Base-by-base conservation (phyloP, 495 filamentous ascomycete species). In the Sporormia fimetaria region DNA sequence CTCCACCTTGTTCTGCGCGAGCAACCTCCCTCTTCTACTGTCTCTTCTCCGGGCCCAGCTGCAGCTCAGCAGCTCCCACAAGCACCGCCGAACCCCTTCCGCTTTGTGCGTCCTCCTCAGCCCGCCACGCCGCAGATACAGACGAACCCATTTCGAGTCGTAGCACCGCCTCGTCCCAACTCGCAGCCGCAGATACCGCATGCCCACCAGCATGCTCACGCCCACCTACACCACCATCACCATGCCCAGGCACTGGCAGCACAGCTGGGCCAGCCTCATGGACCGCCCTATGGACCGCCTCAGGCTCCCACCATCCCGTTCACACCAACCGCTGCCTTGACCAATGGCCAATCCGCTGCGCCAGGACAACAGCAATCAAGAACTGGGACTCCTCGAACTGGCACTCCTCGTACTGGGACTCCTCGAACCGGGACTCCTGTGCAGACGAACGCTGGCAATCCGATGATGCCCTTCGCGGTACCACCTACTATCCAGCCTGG, bases 1-100 rank as follows among this genome's bases (percentile, higher is more conserved):
- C 36, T 55, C 20, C 53, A 56, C 21, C 44, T 56, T 9, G 53
- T 56, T 15, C 41, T 56, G 28, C 53, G 53, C 24, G 53, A 56
- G 33, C 16, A 21, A 21, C 24, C 40, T 1, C 14, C 33, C 10
- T 25, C 41, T 2, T 33, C 31, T 6, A 23, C 48, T 7, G 24
- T 37, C 10, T 38, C 45, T 6, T 45, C 39, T 1, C 39, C 7
- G 24, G 29, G 14, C 1, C n/a, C 31, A 42, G 21, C 23, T 21
- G 28, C 50, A 28, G 39, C 38, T 10, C 40, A 45, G 14, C 42
- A 42, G 21, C 42, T 46, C 2, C 37, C 53, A 3, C 46, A 40
- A 6, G 44, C 44, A n/a, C 44, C 53, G 11, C 49, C 40, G 31
- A 54, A 49, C n/a, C 40, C 40, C 12, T 39, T 26, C 40, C 42